These are phyloP conservation scores for Senecio squalidus DNA, from an alignment of 140 eudicot species.

Conservation along the genomic window DNA sequence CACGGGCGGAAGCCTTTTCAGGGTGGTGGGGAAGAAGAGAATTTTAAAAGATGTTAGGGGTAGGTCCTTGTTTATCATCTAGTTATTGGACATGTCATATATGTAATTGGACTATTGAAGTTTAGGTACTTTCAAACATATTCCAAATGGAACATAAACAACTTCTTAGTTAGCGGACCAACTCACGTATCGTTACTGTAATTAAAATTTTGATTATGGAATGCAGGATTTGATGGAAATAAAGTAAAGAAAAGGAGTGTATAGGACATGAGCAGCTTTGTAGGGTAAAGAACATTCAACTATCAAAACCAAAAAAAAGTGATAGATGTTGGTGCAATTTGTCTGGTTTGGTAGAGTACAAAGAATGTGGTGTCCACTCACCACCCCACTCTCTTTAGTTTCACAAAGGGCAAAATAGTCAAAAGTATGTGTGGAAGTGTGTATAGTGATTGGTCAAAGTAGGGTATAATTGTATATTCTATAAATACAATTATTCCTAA, in stretches of 20 bases:
- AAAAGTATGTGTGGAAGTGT: slow-evolving; percentile 2
- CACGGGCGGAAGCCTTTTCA: background rate
- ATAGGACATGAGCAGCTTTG: too few species aligned
- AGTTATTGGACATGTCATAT: slow-evolving; percentile 9
- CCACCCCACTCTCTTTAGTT: slow-evolving; percentile 10
- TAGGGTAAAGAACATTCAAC: slow-evolving; percentile 22
- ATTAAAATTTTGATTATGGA: slow-evolving; percentile 1
- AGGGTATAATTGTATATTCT: slow-evolving; percentile 18
- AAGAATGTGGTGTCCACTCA: slow-evolving; percentile 43
- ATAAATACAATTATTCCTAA: slow-evolving; percentile 9
- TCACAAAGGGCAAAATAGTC: slow-evolving; percentile 15
- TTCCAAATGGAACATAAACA: background rate
- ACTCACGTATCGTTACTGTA: background rate
- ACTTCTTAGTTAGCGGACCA: background rate
- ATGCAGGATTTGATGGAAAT: slow-evolving; percentile 32
- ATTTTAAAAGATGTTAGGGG: background rate
- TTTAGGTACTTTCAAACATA: slow-evolving; percentile 3
- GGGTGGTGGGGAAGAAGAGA: slow-evolving; percentile 17
- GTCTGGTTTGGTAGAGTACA: slow-evolving; percentile 24
- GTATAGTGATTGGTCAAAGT: slow-evolving; percentile 22
- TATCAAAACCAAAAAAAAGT: slow-evolving; percentile 13
- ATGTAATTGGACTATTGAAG: slow-evolving; percentile 2
- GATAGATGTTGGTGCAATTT: slow-evolving; percentile 30
- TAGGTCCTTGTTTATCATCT: slow-evolving; percentile 14
- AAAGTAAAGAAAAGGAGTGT: slow-evolving; percentile 12